Evolutionary conservation across 2,329 filamentous ascomycete genomes (phyloP).

Genomic region (Aspergillus nomiae): DNA sequence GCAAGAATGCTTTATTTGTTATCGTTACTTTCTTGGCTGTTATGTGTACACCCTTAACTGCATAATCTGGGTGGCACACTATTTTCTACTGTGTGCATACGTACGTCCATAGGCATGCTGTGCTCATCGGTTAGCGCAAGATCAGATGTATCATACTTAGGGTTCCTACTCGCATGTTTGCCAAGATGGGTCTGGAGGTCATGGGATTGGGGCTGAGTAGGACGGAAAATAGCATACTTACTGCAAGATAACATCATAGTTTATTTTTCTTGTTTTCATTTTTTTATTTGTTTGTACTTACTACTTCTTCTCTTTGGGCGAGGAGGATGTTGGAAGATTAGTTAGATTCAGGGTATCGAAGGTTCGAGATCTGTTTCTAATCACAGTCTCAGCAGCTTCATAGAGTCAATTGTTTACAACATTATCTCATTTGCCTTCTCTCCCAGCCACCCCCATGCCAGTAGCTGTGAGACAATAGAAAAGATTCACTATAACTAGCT

Average conservation of each 20-base stretch:
- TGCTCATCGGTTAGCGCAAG: background rate
- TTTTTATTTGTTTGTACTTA: background rate
- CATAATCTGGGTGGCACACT: background rate
- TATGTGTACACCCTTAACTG: background rate
- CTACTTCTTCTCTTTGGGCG: no score
- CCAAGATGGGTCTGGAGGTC: background rate
- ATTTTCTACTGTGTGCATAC: background rate
- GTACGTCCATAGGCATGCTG: background rate
- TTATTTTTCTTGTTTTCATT: background rate
- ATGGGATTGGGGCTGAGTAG: background rate
- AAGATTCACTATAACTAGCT: background rate
- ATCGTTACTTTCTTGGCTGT: background rate
- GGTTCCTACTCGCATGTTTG: background rate
- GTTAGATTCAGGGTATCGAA: background rate
- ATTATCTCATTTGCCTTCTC: background rate
- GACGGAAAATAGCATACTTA: background rate
- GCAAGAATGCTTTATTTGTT: background rate
- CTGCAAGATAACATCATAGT: no score
- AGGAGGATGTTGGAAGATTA: background rate
- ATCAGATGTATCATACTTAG: background rate
- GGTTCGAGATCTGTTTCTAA: background rate
- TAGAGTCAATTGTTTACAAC: background rate
- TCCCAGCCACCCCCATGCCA: background rate
- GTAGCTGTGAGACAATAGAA: background rate
- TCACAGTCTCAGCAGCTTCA: background rate